Conservation (phyloP, 2,329 filamentous ascomycete genomes). For the Thermoascus crustaceus region DNA sequence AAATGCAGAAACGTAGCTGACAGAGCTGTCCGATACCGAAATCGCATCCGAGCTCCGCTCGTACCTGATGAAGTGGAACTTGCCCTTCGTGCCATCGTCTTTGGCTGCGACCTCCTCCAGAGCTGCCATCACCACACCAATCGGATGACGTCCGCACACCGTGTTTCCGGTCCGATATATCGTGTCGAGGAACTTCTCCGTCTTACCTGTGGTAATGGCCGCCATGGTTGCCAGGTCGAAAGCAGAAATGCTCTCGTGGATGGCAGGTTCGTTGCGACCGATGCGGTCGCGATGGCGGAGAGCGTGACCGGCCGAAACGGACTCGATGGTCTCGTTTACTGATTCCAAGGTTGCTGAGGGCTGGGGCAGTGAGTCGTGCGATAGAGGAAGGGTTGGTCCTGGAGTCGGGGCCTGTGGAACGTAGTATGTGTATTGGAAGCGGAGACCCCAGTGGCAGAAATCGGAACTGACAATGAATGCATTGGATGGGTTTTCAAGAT, state of each 20-base stretch:
- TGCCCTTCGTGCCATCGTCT: slow-evolving; percentile 35
- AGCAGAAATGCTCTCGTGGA: slow-evolving; percentile 75
- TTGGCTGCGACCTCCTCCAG: slow-evolving; percentile 56
- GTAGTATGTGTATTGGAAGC: slow-evolving; percentile 81
- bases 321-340: slow-evolving; percentile 20
- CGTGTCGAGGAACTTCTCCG: slow-evolving; percentile 61
- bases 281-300: slow-evolving; percentile 25
- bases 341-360: slow-evolving; percentile 20
- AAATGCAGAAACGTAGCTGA: slow-evolving; percentile 92
- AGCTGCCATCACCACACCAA: slow-evolving; percentile 84
- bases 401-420: slow-evolving; percentile 42
- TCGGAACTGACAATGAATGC: slow-evolving; percentile 88
- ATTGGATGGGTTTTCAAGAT: slow-evolving; percentile 63
- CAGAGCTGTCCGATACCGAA: slow-evolving; percentile 65
- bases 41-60: slow-evolving; percentile 72
- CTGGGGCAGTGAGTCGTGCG: slow-evolving; percentile 36
- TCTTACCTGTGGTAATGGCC: slow-evolving; percentile 68
- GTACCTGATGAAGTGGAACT: slow-evolving; percentile 76
- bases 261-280: slow-evolving; percentile 39
- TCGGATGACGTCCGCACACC: slow-evolving; percentile 89
- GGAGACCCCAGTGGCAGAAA: slow-evolving; percentile 89
- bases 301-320: slow-evolving; percentile 21
- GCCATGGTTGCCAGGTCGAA: slow-evolving; percentile 78
- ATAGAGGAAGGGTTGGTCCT: slow-evolving; percentile 26
- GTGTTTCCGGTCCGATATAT: slow-evolving; percentile 74